Conservation (phyloP, 768 basidiomycete genomes). For the Boletus rex-veris region DNA sequence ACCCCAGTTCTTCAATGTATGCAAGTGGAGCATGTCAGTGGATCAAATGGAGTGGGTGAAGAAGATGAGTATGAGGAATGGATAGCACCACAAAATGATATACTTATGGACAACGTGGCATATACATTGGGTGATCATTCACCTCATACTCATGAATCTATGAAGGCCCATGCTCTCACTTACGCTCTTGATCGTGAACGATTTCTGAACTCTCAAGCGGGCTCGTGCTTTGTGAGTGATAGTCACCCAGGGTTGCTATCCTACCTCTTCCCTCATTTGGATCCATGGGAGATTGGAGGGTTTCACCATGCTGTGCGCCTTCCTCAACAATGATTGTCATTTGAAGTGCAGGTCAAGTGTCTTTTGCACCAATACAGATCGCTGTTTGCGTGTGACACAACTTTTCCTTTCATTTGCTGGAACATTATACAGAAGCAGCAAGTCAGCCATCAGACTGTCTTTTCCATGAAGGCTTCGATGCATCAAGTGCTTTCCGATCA, state of each 20-base stretch:
- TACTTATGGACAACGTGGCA: neutral
- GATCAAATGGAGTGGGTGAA: too few relatives aligned
- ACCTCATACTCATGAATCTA: neutral
- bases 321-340: fast-evolving
- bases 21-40: neutral
- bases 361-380: neutral
- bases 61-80: too few relatives aligned
- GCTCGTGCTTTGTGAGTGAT: neutral
- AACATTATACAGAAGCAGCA: neutral
- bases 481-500: too few relatives aligned
- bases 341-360: neutral
- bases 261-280: neutral
- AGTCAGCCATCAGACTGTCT: neutral
- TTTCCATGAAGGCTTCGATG: too few relatives aligned
- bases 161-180: neutral
- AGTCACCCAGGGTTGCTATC: neutral
- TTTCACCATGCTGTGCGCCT: neutral
- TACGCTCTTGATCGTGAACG: neutral
- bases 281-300: neutral
- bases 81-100: neutral
- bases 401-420: neutral
- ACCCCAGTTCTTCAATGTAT: neutral
- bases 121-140: neutral
- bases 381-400: fast-evolving
- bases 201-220: neutral